Evolutionary conservation across 225 moss, liverwort and hornwort genomes (phyloP).

Genomic region (Marchantia polymorpha): DNA sequence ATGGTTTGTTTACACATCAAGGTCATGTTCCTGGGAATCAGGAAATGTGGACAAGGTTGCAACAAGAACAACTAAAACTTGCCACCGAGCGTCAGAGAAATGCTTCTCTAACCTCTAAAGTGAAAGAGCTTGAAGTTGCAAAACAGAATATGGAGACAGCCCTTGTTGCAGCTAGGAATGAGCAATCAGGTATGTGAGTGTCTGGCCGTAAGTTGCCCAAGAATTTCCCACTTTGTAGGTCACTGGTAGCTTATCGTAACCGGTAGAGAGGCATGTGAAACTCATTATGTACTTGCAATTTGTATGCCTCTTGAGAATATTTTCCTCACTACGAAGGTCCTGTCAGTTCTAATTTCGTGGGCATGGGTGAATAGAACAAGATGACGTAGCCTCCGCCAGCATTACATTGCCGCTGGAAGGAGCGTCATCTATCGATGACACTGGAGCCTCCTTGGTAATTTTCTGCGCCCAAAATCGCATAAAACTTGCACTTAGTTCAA

Average conservation of each 20-base stretch:
- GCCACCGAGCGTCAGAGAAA: constrained; percentile 67
- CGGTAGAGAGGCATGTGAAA: background rate
- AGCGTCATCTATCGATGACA: constrained; percentile 56
- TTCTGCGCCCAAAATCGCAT: background rate
- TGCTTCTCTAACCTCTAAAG: constrained; percentile 46
- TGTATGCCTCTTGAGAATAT: background rate
- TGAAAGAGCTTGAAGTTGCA: constrained; percentile 35
- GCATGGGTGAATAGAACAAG: constrained; percentile 11
- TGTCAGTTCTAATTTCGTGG: background rate
- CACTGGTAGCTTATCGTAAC: background rate
- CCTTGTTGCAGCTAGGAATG: constrained; percentile 45
- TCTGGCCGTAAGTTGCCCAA: background rate
- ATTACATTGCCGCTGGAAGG: constrained; percentile 69
- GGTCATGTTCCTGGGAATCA: constrained; percentile 22
- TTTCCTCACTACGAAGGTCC: background rate
- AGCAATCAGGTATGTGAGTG: constrained; percentile 49
- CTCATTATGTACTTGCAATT: too few relatives aligned
- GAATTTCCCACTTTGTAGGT: background rate
- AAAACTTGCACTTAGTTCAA: background rate
- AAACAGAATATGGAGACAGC: constrained; percentile 69
- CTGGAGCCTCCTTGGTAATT: constrained; percentile 65
- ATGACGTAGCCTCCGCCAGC: constrained; percentile 48
- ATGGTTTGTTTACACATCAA: background rate
- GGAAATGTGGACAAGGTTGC: constrained; percentile 71
- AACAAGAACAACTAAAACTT: constrained; percentile 86